Evolutionary conservation across 179 eudicot genomes (phyloP), one percentile per base, ranked within the genome.

Genomic region (Silene vulgaris): DNA sequence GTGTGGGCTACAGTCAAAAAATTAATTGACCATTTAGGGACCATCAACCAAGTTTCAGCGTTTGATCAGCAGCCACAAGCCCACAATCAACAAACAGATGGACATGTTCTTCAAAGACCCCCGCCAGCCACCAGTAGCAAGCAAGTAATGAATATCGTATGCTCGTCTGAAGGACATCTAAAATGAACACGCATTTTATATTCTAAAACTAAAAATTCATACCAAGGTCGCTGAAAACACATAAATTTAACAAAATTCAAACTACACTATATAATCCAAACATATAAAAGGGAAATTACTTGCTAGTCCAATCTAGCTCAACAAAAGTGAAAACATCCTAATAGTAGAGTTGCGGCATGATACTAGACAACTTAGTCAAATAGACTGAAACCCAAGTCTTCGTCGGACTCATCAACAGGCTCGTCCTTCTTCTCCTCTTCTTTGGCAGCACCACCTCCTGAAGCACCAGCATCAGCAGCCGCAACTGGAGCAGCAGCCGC

Each of bases 401-500:
- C 86, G 72, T 83, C 86, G 1, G 83, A 80, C 29, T 80, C 86
- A 1, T 80, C 83, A 7, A 59, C 81, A 8, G 81, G 79, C 77
- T 83, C 86, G 2, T 71, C 86, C 79, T 83, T 74, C 82, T 82
- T 76, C n/a, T 69, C 83, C 13, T 79, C 81, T 32, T 23, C 78
- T 67, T 74, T 74, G 1, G 62, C 48, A 5, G 83, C 77, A 56
- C 48, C 68, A 19, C 69, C 81, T 13, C 69, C 74, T 19, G 80
- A 65, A 5, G 73, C 62, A 65, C 71, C 80, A 61, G 77, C 26
- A 30, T 35, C 80, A 56, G 74, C 77, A 57, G 77, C 83, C 0
- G 77, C 85, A 72, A 54, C 89, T 11, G 91, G 86, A 6, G 80
- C 83, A 20, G 80, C 79, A 65, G 86, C 81, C 23, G 52, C 81